Evolutionary conservation across 805 yeast species (phyloP).

Genomic region (Wickerhamiella sergipiensis): DNA sequence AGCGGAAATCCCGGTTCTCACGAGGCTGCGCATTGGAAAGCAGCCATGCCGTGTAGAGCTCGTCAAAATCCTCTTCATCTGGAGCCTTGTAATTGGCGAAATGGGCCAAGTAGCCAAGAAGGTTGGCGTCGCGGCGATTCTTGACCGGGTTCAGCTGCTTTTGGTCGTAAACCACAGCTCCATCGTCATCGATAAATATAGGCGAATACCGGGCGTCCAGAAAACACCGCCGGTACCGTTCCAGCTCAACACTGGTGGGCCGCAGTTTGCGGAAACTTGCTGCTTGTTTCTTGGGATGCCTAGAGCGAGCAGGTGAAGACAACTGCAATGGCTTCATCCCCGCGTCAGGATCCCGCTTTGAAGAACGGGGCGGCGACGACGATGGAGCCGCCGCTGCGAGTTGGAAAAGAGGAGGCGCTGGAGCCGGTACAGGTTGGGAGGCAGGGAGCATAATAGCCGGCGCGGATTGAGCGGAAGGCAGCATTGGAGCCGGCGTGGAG

Average conservation of each 20-base stretch:
- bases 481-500: too few relatives aligned
- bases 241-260: not conserved
- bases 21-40: not conserved
- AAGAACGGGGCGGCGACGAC: too few relatives aligned
- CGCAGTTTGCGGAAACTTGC: not conserved
- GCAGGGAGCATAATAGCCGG: too few relatives aligned
- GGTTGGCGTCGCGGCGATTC: not conserved
- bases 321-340: not conserved
- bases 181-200: not conserved
- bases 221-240: not conserved
- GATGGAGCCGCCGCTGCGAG: too few relatives aligned
- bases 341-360: not conserved
- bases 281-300: not conserved
- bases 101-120: not conserved
- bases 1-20: not conserved
- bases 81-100: not conserved
- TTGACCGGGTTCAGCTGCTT: not conserved
- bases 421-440: too few relatives aligned
- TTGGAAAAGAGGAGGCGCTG: too few relatives aligned
- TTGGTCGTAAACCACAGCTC: not conserved
- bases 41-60: not conserved
- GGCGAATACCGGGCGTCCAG: not conserved
- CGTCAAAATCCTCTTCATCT: not conserved
- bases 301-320: not conserved
- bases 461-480: too few relatives aligned